These are phyloP conservation scores for Thalassiosira exigua DNA, from an alignment of 352 stramenopile genomes.

Conservation along the genomic window DNA sequence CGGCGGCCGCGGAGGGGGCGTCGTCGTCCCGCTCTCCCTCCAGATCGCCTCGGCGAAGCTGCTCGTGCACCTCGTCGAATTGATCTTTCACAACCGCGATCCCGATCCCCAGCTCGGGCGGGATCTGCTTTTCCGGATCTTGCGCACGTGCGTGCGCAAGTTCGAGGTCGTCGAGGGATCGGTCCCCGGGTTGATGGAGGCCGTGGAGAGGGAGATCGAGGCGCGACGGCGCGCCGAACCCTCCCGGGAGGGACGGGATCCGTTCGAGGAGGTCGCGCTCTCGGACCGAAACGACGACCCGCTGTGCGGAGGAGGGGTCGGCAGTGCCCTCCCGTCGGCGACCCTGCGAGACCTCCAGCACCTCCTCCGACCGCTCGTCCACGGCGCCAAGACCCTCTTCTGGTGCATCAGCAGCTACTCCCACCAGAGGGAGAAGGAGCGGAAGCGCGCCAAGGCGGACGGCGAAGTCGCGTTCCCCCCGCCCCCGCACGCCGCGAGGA, in stretches of 20 bases:
- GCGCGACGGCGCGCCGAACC: not conserved
- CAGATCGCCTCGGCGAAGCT: conserved; percentile 95
- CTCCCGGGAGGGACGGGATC: not conserved
- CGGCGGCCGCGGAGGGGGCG: conserved; percentile 60
- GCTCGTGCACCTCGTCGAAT: conserved; percentile 96
- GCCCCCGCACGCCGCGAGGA: conserved; percentile 17
- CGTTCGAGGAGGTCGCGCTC: conserved; percentile 1
- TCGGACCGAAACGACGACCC: not conserved
- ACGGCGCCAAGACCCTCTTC: conserved; percentile 97
- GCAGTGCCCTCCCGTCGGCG: not conserved
- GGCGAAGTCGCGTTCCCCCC: conserved; percentile 44
- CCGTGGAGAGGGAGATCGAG: conserved; percentile 28
- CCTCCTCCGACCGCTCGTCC: conserved; percentile 95
- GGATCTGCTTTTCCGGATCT: conserved; percentile 85
- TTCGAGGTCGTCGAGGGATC: conserved; percentile 88
- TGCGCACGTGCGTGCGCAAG: conserved; percentile 91
- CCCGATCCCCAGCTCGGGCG: conserved; percentile 74
- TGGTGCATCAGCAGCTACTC: conserved; percentile 93
- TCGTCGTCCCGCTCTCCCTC: conserved; percentile 88
- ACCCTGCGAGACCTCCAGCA: conserved; percentile 89
- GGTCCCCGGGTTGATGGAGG: conserved; percentile 42
- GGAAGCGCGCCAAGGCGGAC: conserved; percentile 13
- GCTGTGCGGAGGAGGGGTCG: not conserved
- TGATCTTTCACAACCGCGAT: conserved; percentile 94
- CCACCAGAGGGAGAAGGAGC: conserved; percentile 66